Percentiles rank a stretch among this genome's conserved stretches.
Evolutionary conservation across 2,329 filamentous ascomycete genomes (phyloP).

Genomic region (Bretziella fagacearum): DNA sequence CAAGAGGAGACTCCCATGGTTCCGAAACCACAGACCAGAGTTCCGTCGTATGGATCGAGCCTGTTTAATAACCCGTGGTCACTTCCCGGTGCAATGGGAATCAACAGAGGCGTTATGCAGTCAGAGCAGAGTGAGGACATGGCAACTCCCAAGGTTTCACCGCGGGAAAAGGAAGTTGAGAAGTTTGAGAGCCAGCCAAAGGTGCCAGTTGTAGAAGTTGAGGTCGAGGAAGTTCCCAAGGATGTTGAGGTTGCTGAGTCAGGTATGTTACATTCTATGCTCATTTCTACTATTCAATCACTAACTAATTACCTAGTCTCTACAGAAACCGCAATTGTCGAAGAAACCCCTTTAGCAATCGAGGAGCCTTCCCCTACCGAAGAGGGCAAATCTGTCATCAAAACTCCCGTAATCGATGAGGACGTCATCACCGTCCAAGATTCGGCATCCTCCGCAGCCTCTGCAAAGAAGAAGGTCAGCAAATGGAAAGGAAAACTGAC

Average conservation of each 20-base stretch:
- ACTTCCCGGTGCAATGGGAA: not conserved
- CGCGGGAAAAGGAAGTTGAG: not conserved
- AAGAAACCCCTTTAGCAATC: not conserved
- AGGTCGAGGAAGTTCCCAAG: not conserved
- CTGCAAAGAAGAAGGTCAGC: not conserved
- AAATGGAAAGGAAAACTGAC: too few species aligned
- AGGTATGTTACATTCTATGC: not conserved
- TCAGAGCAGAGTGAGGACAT: not conserved
- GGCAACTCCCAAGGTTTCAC: not conserved
- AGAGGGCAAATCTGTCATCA: not conserved
- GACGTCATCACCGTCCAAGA: not conserved
- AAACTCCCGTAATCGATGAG: not conserved
- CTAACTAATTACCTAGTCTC: not conserved
- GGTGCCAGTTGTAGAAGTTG: not conserved
- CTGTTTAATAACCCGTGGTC: not conserved
- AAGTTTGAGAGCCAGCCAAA: not conserved
- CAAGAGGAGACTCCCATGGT: not conserved
- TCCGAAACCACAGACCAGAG: too few species aligned
- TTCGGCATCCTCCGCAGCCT: not conserved
- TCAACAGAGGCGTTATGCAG: not conserved
- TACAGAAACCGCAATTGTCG: not conserved
- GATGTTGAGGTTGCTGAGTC: not conserved
- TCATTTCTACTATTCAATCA: not conserved
- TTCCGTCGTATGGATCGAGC: not conserved
- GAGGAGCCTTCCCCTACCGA: not conserved